A percentile compares a stretch with the other conserved stretches of the same genome.
phyloP scores from a whole-genome alignment of 1,284 basidiomycete genomes.

The Afroboletus lepidellus region DNA sequence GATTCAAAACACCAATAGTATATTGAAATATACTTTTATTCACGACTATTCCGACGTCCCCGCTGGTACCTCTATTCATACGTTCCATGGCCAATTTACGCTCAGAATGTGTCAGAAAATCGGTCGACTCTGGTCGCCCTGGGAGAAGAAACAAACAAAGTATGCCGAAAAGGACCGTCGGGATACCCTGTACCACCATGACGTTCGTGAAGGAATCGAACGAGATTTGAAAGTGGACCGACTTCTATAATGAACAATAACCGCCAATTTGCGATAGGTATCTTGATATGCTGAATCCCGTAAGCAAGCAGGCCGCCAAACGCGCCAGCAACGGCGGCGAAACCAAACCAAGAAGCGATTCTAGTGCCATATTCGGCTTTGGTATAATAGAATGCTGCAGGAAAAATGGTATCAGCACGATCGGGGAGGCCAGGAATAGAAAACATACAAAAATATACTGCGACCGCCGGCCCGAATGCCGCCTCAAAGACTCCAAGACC shows the following conservation, averaged over 20 bases:
- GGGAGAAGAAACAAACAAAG: conserved; percentile 68
- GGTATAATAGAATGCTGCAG: conserved; percentile 73
- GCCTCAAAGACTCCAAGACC: conserved; percentile 71
- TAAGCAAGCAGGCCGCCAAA: conserved; percentile 76
- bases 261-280: conserved; percentile 57
- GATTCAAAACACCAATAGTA: neutral
- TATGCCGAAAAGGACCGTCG: conserved; percentile 67
- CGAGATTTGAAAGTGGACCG: conserved; percentile 8
- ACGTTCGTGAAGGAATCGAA: neutral
- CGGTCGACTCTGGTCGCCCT: conserved; percentile 73
- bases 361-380: conserved; percentile 69
- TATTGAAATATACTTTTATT: conserved; percentile 50
- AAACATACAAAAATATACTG: conserved; percentile 67
- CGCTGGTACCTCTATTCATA: conserved; percentile 67
- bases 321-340: conserved; percentile 76
- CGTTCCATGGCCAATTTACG: conserved; percentile 71
- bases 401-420: conserved; percentile 1
- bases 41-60: conserved; percentile 66
- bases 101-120: conserved; percentile 69
- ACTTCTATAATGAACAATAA: conserved; percentile 79
- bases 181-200: conserved; percentile 50
- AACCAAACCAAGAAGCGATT: conserved; percentile 77
- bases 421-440: neutral
- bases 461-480: conserved; percentile 45
- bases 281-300: conserved; percentile 59